Conservation (phyloP, 2,329 filamentous ascomycete genomes). For the Hypoxylon rubiginosum region DNA sequence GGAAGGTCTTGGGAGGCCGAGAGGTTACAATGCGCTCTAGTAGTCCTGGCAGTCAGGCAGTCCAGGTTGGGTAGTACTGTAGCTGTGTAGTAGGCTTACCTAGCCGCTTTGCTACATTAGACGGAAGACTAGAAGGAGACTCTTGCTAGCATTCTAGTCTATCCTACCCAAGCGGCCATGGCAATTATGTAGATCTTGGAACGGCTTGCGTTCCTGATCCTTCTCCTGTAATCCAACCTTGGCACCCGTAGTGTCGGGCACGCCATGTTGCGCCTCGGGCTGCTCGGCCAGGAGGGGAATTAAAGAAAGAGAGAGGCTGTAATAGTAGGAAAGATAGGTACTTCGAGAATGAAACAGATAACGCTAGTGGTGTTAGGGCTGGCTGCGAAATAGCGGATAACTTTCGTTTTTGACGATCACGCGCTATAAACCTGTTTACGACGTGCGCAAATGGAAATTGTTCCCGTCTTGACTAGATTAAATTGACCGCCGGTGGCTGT, state of each 20-base stretch:
- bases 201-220: constrained; percentile 28
- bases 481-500: constrained; percentile 6
- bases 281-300: neutral
- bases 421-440: constrained; percentile 3
- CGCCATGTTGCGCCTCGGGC: constrained; percentile 31
- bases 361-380: constrained; percentile 16
- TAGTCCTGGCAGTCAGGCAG: neutral
- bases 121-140: constrained; percentile 4
- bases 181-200: constrained; percentile 34
- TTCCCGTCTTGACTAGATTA: constrained; percentile 5
- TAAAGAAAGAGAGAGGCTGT: constrained; percentile 12
- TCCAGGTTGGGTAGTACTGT: no score
- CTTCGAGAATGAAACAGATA: constrained; percentile 18
- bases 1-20: constrained; percentile 14
- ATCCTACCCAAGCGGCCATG: neutral
- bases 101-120: constrained; percentile 25
- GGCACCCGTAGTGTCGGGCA: constrained; percentile 39
- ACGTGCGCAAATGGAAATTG: neutral
- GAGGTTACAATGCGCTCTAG: constrained; percentile 22
- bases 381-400: neutral
- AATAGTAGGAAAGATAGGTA: no score
- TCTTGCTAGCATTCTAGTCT: constrained; percentile 13
- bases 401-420: constrained; percentile 6
- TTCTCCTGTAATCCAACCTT: constrained; percentile 32
- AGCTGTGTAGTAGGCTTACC: constrained; percentile 5